Evolutionary conservation across 345 rosid genomes (phyloP).

Genomic region (Citrus trifoliata): DNA sequence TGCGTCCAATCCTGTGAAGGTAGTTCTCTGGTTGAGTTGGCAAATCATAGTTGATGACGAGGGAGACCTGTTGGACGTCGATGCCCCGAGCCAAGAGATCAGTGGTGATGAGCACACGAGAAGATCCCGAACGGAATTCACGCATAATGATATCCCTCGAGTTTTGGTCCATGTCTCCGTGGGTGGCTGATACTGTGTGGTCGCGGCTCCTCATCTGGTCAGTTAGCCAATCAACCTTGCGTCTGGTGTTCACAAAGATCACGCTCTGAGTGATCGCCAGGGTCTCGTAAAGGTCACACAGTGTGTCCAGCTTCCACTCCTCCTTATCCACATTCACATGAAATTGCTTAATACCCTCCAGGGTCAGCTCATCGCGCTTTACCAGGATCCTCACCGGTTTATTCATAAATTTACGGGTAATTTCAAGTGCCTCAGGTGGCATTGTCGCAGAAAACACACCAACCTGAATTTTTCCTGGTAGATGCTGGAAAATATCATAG

Average conservation of each 20-base stretch:
- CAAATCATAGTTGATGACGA: conserved; percentile 52
- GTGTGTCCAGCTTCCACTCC: conserved; percentile 29
- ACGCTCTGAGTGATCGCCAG: conserved; percentile 50
- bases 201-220: conserved; percentile 47
- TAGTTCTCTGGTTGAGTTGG: conserved; percentile 55
- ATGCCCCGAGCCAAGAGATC: conserved; percentile 58
- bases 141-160: conserved; percentile 51
- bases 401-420: conserved; percentile 51
- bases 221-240: conserved; percentile 63
- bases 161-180: conserved; percentile 61
- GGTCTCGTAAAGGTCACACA: conserved; percentile 28
- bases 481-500: conserved; percentile 50
- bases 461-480: conserved; percentile 49
- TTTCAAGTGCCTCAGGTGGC: conserved; percentile 60
- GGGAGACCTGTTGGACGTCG: conserved; percentile 56
- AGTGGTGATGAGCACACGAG: conserved; percentile 54
- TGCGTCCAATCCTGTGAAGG: conserved; percentile 53
- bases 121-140: conserved; percentile 44
- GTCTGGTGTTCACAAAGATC: conserved; percentile 51
- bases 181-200: conserved; percentile 55
- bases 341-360: conserved; percentile 53
- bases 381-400: conserved; percentile 51
- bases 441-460: conserved; percentile 60
- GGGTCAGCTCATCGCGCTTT: conserved; percentile 54
- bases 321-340: conserved; percentile 41